A percentile compares a stretch with the other conserved stretches of the same genome.
Conservation (phyloP, 2,329 filamentous ascomycete species). For the Fusarium newnesense region DNA sequence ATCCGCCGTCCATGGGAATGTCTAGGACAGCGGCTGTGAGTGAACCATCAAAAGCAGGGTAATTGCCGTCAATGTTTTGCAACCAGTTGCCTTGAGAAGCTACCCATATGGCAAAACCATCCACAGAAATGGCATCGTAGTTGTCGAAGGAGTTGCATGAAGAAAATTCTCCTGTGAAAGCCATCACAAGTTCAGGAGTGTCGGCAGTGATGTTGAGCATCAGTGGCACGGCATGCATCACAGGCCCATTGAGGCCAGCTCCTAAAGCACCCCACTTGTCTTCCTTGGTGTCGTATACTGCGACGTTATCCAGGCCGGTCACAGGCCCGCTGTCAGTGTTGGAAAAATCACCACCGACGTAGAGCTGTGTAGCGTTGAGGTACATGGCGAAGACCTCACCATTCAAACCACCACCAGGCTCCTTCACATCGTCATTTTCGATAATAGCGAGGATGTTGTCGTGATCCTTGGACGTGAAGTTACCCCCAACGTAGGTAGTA, state of each 20-base stretch:
- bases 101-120: conserved; percentile 92
- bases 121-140: conserved; percentile 68
- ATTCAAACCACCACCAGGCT: conserved; percentile 80
- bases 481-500: conserved; percentile 81
- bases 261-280: conserved; percentile 83
- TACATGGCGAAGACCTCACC: conserved; percentile 79
- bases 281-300: conserved; percentile 75
- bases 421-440: conserved; percentile 68
- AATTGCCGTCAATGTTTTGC: conserved; percentile 74
- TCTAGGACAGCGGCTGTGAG: conserved; percentile 76
- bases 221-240: conserved; percentile 79
- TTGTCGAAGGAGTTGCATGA: conserved; percentile 74
- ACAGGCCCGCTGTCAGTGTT: conserved; percentile 72
- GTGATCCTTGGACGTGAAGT: conserved; percentile 76
- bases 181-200: conserved; percentile 77
- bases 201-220: conserved; percentile 79
- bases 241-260: conserved; percentile 83
- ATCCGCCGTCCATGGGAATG: conserved; percentile 67
- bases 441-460: conserved; percentile 82
- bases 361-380: conserved; percentile 73
- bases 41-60: conserved; percentile 75
- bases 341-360: conserved; percentile 86
- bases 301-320: conserved; percentile 78
- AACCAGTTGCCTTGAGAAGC: conserved; percentile 88
- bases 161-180: conserved; percentile 83